Base-by-base conservation (phyloP, 768 basidiomycete genomes). In the Amyloporia xantha region DNA sequence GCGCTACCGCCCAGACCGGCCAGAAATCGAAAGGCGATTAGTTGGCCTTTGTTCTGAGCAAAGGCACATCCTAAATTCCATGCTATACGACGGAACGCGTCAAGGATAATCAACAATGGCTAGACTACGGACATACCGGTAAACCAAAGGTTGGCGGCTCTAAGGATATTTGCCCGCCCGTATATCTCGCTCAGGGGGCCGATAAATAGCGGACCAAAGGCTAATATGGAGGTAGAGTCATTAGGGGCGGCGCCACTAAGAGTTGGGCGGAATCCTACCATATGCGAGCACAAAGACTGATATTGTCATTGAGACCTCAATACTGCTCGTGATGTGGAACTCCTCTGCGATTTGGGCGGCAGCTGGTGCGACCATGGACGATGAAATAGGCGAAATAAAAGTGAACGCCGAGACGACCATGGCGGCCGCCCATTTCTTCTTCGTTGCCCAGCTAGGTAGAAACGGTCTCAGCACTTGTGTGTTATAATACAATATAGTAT, bases 351-450 rank as follows among this genome's bases (percentile, higher is more conserved):
- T 56, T 45, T 78, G 71, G 3, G 54, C 51, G 0, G 71, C 67
- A 0, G 85, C 86, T 0, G 86, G 86, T 0, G 87, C 81, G 1
- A 87, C 68, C 79, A 86, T 86, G 3, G 84, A 77, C 3, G 87
- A 90, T 0, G 85, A 79, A 0, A 88, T 69, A 0, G 85, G 62
- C 13, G 52, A 56, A 38, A 64, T 57, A 46, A 64, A 62, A 7
- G 61, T 61, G 40, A 54, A 62, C 0, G 54, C 50, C 6, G 61
- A 62, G 5, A 62, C 58, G 6, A 55, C 55, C 9, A 53, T 21
- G 4, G 62, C 53, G 3, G 54, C 60, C 0, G 54, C 74, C 86
- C 84, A 86, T 69, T 84, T 86, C 50, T 66, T 66, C 20, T 60
- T 68, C 44, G 71, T 73, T 2, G 70, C 59, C 84, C 84, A 86